Percentiles rank a stretch among this genome's conserved stretches.
phyloP scores from a whole-genome alignment of 202 grass and related monocot genomes.

The Carex arenaria region DNA sequence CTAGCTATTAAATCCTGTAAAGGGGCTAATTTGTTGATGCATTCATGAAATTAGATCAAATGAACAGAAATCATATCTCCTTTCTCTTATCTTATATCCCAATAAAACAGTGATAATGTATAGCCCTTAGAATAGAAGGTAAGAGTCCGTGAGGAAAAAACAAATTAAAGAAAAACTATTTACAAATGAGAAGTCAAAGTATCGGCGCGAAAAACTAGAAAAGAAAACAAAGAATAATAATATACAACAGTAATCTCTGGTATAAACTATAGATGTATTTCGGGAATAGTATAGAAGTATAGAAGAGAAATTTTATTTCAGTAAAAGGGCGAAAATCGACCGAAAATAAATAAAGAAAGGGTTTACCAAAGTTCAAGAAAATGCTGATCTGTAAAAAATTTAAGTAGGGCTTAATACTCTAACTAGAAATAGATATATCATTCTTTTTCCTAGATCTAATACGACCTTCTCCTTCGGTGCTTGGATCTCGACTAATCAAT shows the following conservation, averaged over 20 bases:
- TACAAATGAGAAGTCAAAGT: slow-evolving; percentile 18
- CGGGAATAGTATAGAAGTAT: not conserved
- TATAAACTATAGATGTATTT: not conserved
- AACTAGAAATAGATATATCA: not conserved
- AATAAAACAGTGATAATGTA: slow-evolving; percentile 5
- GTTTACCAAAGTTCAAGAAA: not conserved
- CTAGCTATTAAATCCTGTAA: not conserved
- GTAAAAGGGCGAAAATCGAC: not conserved
- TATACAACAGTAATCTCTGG: not conserved
- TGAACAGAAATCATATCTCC: not conserved
- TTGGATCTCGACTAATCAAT: not conserved
- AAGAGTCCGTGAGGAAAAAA: too few relatives aligned
- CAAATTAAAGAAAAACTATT: not conserved
- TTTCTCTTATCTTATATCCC: not conserved
- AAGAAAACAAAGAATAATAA: not conserved
- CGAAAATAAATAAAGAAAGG: not conserved
- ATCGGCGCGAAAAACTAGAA: slow-evolving; percentile 15
- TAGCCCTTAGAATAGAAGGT: not conserved
- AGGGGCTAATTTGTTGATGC: not conserved
- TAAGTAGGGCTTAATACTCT: not conserved
- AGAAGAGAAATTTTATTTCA: not conserved
- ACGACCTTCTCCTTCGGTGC: not conserved
- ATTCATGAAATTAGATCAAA: not conserved
- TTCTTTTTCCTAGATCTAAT: slow-evolving; percentile 4
- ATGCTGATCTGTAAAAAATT: not conserved